A percentile compares a stretch with the other conserved stretches of the same genome.
These are phyloP conservation scores for Gyromitra esculenta DNA, from an alignment of 2,329 filamentous ascomycete genomes.

Conservation along the genomic window DNA sequence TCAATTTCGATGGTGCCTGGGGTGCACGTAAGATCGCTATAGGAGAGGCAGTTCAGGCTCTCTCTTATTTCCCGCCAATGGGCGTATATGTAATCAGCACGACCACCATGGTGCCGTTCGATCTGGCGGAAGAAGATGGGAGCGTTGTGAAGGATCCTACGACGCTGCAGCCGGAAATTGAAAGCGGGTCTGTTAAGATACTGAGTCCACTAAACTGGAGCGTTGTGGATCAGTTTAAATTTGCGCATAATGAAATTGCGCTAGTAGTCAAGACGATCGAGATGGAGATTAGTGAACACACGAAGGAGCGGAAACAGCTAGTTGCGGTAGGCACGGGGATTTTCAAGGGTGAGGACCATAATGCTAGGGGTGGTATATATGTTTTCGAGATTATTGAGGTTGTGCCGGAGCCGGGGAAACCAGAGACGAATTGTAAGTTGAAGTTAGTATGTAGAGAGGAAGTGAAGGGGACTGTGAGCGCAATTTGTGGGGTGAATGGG, in stretches of 20 bases:
- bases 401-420: constrained; percentile 84
- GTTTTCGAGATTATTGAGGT: constrained; percentile 93
- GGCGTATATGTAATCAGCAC: constrained; percentile 81
- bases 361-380: constrained; percentile 83
- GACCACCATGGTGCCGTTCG: constrained; percentile 74
- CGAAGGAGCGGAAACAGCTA: constrained; percentile 83
- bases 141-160: constrained; percentile 61
- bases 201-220: constrained; percentile 77
- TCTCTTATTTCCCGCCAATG: constrained; percentile 80
- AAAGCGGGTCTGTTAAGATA: constrained; percentile 78
- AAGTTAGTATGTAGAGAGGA: constrained; percentile 90
- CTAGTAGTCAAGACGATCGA: constrained; percentile 76
- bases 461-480: constrained; percentile 90
- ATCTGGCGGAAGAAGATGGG: constrained; percentile 85
- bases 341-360: constrained; percentile 87
- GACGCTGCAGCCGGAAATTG: constrained; percentile 72
- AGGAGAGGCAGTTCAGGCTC: constrained; percentile 73
- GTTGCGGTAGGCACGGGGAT: constrained; percentile 86
- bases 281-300: constrained; percentile 89
- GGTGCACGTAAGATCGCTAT: constrained; percentile 76
- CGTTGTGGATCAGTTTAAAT: constrained; percentile 70
- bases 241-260: constrained; percentile 56
- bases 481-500: constrained; percentile 84
- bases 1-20: constrained; percentile 79
- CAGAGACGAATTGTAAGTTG: constrained; percentile 84